Percentiles rank a stretch among this genome's conserved stretches.
Conservation (phyloP, 78 protist species). For the Capsaspora owczarzaki region DNA sequence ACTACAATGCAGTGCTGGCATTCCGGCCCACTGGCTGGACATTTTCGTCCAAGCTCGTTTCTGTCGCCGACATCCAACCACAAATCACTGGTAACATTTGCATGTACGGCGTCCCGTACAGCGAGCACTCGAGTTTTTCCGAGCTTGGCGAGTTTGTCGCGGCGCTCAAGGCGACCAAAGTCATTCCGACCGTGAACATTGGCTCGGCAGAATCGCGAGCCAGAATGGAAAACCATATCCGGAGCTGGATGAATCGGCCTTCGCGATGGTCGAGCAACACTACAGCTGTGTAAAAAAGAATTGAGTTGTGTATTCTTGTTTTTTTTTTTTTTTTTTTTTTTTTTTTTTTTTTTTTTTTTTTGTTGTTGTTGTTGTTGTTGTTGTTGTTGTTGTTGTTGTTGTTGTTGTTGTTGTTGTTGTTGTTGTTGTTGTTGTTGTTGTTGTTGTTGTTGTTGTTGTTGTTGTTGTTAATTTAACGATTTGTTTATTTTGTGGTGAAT, state of each 20-base stretch:
- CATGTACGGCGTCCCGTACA: conserved; percentile 47
- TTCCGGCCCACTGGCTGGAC: conserved; percentile 69
- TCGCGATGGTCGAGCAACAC: no score
- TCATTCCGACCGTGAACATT: conserved; percentile 10
- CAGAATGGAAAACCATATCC: not conserved
- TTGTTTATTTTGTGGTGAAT: no score
- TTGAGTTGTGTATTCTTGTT: no score
- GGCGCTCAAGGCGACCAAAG: conserved; percentile 20
- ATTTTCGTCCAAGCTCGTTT: conserved; percentile 17
- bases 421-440: no score
- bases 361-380: no score
- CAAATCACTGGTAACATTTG: conserved; percentile 15
- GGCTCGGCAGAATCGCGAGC: not conserved
- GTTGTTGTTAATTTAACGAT: no score
- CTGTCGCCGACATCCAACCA: conserved; percentile 1
- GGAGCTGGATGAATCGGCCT: not conserved
- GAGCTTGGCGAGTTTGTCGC: conserved; percentile 55
- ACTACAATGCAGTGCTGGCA: conserved; percentile 28
- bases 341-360: no score
- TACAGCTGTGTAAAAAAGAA: no score
- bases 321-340: no score
- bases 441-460: no score
- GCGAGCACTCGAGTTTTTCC: conserved; percentile 55
- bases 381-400: no score
- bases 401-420: no score